Percentiles rank a stretch among this genome's conserved stretches.
Evolutionary conservation across 495 filamentous ascomycete genomes (phyloP).

Genomic region (Geopyxis carbonaria): DNA sequence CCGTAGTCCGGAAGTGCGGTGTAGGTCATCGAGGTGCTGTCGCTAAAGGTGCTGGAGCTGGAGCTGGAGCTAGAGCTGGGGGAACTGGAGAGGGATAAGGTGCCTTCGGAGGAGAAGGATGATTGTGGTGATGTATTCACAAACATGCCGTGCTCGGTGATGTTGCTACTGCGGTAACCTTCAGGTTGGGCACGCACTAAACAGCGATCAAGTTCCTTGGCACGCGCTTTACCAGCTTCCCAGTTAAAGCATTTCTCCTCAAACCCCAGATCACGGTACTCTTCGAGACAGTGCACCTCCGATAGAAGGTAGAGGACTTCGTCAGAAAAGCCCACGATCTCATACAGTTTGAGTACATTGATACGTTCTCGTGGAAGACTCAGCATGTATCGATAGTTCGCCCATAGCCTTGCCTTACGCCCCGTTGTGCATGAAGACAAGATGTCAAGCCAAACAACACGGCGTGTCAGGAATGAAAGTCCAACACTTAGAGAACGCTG

Average conservation of each 20-base stretch:
- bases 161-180: too few species aligned
- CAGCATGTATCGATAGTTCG: slow-evolving; percentile 16
- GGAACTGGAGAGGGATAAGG: too few species aligned
- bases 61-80: too few species aligned
- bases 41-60: too few species aligned
- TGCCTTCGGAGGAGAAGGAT: too few species aligned
- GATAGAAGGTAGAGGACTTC: slow-evolving; percentile 16
- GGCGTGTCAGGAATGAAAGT: slow-evolving; percentile 11
- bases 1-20: slow-evolving; percentile 5
- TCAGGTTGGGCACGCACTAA: slow-evolving; percentile 9
- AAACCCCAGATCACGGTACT: slow-evolving; percentile 10
- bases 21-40: slow-evolving; percentile 11
- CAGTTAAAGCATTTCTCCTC: slow-evolving; percentile 9
- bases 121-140: too few species aligned
- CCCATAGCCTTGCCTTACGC: slow-evolving; percentile 13
- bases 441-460: slow-evolving; percentile 19
- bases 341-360: slow-evolving; percentile 7
- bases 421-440: slow-evolving; percentile 18
- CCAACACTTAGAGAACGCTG: slow-evolving; percentile 9
- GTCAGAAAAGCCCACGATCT: slow-evolving; percentile 15
- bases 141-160: too few species aligned
- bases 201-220: slow-evolving; percentile 11
- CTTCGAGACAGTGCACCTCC: slow-evolving; percentile 18
- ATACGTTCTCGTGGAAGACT: slow-evolving; percentile 7
- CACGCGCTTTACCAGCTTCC: too few species aligned